Conservation (phyloP, 495 filamentous ascomycete genomes). For the Podospora bellae-mahoneyi region DNA sequence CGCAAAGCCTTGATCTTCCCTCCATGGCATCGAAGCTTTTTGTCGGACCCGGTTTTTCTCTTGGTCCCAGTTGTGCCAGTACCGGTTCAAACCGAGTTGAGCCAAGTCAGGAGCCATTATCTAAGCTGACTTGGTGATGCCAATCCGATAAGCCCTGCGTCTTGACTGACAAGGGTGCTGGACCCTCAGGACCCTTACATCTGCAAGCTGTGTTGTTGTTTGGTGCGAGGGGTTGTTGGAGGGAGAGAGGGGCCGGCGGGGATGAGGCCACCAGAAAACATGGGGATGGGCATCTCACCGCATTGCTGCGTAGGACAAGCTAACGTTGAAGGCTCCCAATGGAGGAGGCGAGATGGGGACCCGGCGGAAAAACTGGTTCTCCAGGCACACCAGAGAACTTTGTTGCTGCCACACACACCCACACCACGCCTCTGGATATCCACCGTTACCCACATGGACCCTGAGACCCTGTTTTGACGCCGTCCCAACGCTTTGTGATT, state of each 20-base stretch:
- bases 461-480: conserved; percentile 14
- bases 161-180: neutral
- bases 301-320: neutral
- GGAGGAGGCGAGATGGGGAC: neutral
- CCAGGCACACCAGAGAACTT: neutral
- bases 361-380: neutral
- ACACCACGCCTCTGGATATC: conserved; percentile 15
- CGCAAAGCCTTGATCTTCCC: conserved; percentile 10
- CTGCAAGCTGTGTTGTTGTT: neutral
- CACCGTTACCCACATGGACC: conserved; percentile 18
- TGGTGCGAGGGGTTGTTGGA: neutral
- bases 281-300: neutral
- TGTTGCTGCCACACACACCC: conserved; percentile 12
- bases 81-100: neutral
- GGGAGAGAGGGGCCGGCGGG: neutral
- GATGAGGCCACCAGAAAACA: neutral
- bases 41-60: neutral
- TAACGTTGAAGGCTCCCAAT: neutral
- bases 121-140: neutral
- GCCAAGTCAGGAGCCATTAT: neutral
- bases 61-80: neutral
- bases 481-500: conserved; percentile 14
- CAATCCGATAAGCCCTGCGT: neutral
- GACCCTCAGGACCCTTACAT: neutral
- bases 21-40: neutral